Evolutionary conservation across 148 eudicot genomes (phyloP).

Genomic region (Rhododendron griersonianum): DNA sequence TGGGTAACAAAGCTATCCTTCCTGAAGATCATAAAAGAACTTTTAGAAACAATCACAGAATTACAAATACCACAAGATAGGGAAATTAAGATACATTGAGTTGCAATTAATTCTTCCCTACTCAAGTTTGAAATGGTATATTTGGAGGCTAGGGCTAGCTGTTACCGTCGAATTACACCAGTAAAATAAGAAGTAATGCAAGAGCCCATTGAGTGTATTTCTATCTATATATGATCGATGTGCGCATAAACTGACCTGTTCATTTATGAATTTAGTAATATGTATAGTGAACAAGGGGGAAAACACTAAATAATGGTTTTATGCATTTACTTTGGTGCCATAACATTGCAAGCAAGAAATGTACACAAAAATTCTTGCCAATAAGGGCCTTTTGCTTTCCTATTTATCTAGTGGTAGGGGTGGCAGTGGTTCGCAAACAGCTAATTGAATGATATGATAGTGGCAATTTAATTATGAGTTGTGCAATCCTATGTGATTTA

Average conservation of each 20-base stretch:
- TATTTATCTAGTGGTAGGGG: too few relatives aligned
- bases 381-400: too few relatives aligned
- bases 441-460: too few relatives aligned
- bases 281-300: not conserved
- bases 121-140: too few relatives aligned
- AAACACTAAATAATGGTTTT: not conserved
- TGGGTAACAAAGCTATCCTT: constrained; percentile 81
- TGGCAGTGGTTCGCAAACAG: too few relatives aligned
- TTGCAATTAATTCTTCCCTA: too few relatives aligned
- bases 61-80: not conserved
- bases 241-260: too few relatives aligned
- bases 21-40: constrained; percentile 24
- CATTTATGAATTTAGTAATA: not conserved
- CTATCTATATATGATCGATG: too few relatives aligned
- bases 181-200: not conserved
- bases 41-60: not conserved
- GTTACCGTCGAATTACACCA: too few relatives aligned
- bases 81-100: not conserved
- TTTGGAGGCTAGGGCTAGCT: too few relatives aligned
- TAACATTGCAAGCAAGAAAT: not conserved
- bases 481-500: too few relatives aligned
- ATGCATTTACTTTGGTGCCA: not conserved
- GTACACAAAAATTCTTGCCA: not conserved
- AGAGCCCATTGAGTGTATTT: not conserved
- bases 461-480: too few relatives aligned